Evolutionary conservation across 2,329 filamentous ascomycete genomes (phyloP).

Genomic region (Ploettnerulaceae sp.): DNA sequence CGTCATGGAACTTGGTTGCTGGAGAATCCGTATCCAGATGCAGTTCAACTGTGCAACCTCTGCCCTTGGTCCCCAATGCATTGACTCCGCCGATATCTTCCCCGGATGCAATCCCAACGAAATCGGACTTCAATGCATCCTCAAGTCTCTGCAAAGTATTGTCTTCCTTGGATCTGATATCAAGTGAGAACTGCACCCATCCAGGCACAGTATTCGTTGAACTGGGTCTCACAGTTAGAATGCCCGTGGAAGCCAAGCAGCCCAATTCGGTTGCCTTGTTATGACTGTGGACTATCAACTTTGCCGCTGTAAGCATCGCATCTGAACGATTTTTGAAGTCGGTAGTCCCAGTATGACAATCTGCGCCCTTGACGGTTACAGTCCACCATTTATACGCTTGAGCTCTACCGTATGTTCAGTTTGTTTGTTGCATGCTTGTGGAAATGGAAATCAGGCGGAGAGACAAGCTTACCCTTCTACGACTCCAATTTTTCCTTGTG

Average conservation of each 20-base stretch:
- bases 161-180: conserved; percentile 58
- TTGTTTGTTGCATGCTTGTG: not conserved
- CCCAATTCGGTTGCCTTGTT: conserved; percentile 54
- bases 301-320: conserved; percentile 61
- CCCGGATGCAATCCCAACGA: conserved; percentile 53
- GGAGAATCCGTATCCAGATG: conserved; percentile 56
- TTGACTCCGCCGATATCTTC: conserved; percentile 47
- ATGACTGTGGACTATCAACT: conserved; percentile 63
- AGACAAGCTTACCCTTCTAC: conserved; percentile 46
- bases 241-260: conserved; percentile 62
- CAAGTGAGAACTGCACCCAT: conserved; percentile 60
- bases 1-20: conserved; percentile 59
- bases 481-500: conserved; percentile 59
- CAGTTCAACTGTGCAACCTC: conserved; percentile 53
- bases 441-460: too few species aligned
- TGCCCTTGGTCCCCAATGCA: conserved; percentile 40
- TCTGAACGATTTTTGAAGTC: conserved; percentile 62
- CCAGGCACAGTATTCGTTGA: conserved; percentile 72
- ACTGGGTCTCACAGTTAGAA: conserved; percentile 60
- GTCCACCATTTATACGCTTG: conserved; percentile 71
- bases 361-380: conserved; percentile 59
- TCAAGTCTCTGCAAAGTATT: conserved; percentile 54
- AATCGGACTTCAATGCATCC: conserved; percentile 50
- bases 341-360: conserved; percentile 72
- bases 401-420: too few species aligned